phyloP scores from a whole-genome alignment of 495 filamentous ascomycete species.

The Chaetomidium leptoderma region DNA sequence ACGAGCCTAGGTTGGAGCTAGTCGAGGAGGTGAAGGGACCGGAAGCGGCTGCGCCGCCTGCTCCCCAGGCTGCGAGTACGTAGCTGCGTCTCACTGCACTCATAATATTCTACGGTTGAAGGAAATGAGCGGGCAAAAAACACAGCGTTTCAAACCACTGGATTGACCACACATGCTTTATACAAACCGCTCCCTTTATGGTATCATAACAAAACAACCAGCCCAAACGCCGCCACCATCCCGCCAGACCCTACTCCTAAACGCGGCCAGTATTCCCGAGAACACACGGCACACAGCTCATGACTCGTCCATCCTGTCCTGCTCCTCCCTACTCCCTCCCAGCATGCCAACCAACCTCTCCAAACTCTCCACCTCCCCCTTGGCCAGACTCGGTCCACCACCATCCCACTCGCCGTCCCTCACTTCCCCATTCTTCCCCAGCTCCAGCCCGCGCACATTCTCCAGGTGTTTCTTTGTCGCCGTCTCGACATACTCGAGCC shows the following conservation, averaged over 20 bases:
- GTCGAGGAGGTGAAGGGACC: neutral
- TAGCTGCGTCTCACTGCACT: neutral
- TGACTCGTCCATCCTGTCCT: slow-evolving; percentile 30
- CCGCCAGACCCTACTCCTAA: neutral
- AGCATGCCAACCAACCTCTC: slow-evolving; percentile 46
- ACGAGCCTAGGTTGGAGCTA: neutral
- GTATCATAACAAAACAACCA: slow-evolving; percentile 8
- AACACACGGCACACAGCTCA: slow-evolving; percentile 2
- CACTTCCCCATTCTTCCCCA: slow-evolving; percentile 53
- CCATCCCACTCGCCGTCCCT: slow-evolving; percentile 53
- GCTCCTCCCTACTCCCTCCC: slow-evolving; percentile 17
- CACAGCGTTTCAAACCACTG: neutral
- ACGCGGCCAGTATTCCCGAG: neutral
- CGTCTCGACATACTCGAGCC: slow-evolving; percentile 72
- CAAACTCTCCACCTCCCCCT: slow-evolving; percentile 51
- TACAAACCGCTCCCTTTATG: neutral
- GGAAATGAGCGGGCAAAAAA: neutral
- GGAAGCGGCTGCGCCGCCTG: neutral
- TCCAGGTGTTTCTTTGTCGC: slow-evolving; percentile 57
- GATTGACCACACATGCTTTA: neutral
- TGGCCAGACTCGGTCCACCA: slow-evolving; percentile 36
- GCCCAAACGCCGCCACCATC: slow-evolving; percentile 5
- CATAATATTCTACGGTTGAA: too few species aligned
- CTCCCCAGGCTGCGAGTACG: neutral
- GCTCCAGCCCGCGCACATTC: slow-evolving; percentile 50